These are phyloP conservation scores for Royoungia palumana DNA, from an alignment of 768 basidiomycete genomes.

Conservation along the genomic window DNA sequence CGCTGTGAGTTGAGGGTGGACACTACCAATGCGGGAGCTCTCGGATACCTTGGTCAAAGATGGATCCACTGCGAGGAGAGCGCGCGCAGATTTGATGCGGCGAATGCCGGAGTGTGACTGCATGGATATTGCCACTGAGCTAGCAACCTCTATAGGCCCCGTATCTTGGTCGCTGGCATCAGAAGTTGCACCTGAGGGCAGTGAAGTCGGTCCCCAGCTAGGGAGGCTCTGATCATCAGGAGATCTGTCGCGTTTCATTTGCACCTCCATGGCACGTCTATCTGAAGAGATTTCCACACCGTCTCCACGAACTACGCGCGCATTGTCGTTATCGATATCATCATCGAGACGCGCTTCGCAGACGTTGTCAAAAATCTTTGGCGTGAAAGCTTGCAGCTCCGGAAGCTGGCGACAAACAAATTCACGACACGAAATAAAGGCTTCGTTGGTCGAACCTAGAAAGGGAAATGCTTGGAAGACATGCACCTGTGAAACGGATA, in stretches of 20 bases:
- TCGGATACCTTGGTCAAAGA: constrained; percentile 14
- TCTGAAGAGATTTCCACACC: constrained; percentile 52
- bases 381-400: constrained; percentile 45
- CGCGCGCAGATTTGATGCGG: constrained; percentile 32
- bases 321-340: constrained; percentile 66
- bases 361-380: constrained; percentile 48
- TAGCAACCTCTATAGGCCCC: constrained; percentile 2
- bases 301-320: constrained; percentile 71
- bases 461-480: constrained; percentile 91
- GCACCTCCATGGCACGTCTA: constrained; percentile 40
- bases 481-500: constrained; percentile 55
- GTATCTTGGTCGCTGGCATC: constrained; percentile 1
- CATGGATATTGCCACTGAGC: constrained; percentile 7
- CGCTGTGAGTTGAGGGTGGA: constrained; percentile 19
- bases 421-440: constrained; percentile 66
- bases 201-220: constrained; percentile 46
- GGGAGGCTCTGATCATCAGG: constrained; percentile 40
- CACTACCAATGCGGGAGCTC: not conserved
- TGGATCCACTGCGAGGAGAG: constrained; percentile 21
- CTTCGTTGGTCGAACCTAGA: constrained; percentile 57
- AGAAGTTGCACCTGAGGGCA: constrained; percentile 1
- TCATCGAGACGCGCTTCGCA: constrained; percentile 61
- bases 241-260: constrained; percentile 27
- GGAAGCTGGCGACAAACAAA: constrained; percentile 65
- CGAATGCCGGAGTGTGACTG: constrained; percentile 19